Evolutionary conservation across 768 basidiomycete genomes (phyloP).

Genomic region (Fomitopsis pulvina): DNA sequence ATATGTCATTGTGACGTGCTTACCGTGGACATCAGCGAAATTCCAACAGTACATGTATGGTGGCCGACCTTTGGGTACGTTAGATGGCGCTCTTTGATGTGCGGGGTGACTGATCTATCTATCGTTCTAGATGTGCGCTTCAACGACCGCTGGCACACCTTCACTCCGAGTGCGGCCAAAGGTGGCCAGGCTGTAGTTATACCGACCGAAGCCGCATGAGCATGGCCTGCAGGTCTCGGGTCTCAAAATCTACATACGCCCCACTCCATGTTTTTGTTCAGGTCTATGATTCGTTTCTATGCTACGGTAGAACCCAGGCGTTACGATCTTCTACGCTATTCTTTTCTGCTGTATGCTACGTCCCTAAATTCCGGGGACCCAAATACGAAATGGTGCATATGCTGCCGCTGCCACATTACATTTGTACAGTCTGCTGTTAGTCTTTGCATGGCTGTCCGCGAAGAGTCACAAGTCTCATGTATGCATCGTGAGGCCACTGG

Average conservation of each 20-base stretch:
- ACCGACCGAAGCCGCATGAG: constrained; percentile 43
- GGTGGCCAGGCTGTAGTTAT: constrained; percentile 70
- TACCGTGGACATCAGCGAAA: constrained; percentile 48
- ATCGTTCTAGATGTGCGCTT: constrained; percentile 75
- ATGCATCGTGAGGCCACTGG: not conserved
- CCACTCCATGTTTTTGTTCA: constrained; percentile 1
- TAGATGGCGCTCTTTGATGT: not conserved
- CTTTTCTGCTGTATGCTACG: constrained; percentile 4
- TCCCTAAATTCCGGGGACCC: not conserved
- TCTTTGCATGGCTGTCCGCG: too few relatives aligned
- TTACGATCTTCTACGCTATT: not conserved
- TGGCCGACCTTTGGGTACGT: constrained; percentile 74
- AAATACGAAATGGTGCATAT: constrained; percentile 2
- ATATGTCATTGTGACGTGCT: not conserved
- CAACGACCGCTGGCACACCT: constrained; percentile 95
- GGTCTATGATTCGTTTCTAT: constrained; percentile 1
- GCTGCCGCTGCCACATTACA: not conserved
- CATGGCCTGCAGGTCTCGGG: not conserved
- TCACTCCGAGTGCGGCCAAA: constrained; percentile 83
- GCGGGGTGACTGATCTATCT: not conserved
- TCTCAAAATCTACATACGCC: not conserved
- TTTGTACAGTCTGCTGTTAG: too few relatives aligned
- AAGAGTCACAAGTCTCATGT: not conserved
- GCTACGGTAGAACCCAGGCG: not conserved
- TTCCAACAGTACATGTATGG: constrained; percentile 96